Evolutionary conservation across 1,139 yeast species (phyloP).

Genomic region (Yamadazyma epiphylla): DNA sequence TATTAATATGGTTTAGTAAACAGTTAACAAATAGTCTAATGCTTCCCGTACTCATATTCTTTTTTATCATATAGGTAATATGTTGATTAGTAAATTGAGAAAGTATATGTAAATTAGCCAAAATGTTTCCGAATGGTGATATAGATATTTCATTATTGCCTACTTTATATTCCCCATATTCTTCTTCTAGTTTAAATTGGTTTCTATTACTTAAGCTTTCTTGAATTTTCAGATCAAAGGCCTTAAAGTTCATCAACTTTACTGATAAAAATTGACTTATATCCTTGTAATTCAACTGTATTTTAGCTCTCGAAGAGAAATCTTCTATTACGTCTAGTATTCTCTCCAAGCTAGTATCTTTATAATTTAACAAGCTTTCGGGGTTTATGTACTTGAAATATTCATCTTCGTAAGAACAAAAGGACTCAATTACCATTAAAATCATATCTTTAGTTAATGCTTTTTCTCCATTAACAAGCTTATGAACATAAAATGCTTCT

Average conservation of each 20-base stretch:
- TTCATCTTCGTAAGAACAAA: constrained; percentile 19
- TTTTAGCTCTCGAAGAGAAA: constrained; percentile 9
- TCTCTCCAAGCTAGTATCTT: constrained; percentile 24
- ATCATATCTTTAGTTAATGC: constrained; percentile 33
- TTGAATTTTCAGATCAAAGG: constrained; percentile 21
- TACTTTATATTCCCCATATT: constrained; percentile 10
- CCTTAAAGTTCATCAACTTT: constrained; percentile 24
- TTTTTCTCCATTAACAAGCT: constrained; percentile 26
- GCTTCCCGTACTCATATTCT: constrained; percentile 17
- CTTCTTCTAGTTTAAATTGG: constrained; percentile 5
- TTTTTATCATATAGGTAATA: constrained; percentile 18
- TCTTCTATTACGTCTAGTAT: constrained; percentile 32
- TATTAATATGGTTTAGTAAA: constrained; percentile 31
- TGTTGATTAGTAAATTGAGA: constrained; percentile 22
- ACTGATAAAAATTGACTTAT: constrained; percentile 27
- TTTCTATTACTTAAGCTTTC: constrained; percentile 7
- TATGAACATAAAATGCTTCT: constrained; percentile 36
- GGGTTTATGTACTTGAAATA: constrained; percentile 2
- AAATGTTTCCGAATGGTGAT: constrained; percentile 27
- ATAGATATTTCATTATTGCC: constrained; percentile 19
- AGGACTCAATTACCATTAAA: constrained; percentile 32
- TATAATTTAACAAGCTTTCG: constrained; percentile 1
- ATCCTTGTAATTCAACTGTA: constrained; percentile 20
- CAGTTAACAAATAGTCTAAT: constrained; percentile 33
- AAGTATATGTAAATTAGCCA: constrained; percentile 27